Evolutionary conservation across 805 yeast genomes (phyloP).

Genomic region (Candida ponderosae): DNA sequence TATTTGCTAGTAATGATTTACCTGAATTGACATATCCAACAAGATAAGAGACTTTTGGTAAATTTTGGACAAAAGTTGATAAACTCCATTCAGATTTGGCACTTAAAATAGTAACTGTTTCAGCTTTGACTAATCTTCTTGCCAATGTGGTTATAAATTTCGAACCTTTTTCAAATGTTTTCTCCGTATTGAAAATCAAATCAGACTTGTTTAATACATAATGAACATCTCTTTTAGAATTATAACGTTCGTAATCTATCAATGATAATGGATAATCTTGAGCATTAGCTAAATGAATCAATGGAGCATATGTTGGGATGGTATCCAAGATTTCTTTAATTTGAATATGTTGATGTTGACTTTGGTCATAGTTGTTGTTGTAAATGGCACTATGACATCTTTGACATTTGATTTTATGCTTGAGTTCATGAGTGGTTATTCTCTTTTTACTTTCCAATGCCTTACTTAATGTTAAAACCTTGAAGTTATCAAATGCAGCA

Average conservation of each 20-base stretch:
- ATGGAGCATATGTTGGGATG: conserved; percentile 34
- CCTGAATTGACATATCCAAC: conserved; percentile 68
- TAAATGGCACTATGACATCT: conserved; percentile 49
- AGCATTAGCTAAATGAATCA: conserved; percentile 58
- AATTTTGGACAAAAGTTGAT: conserved; percentile 24
- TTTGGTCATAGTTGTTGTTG: conserved; percentile 29
- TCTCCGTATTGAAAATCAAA: conserved; percentile 27
- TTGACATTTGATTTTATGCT: conserved; percentile 31
- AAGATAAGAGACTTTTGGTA: conserved; percentile 37
- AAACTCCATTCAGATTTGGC: conserved; percentile 48
- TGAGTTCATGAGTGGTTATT: conserved; percentile 4
- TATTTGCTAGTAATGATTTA: conserved; percentile 51
- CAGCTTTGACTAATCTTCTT: conserved; percentile 24
- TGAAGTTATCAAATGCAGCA: conserved; percentile 1
- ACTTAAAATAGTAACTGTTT: conserved; percentile 37
- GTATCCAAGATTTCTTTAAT: conserved; percentile 22
- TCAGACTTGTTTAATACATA: conserved; percentile 35
- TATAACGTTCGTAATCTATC: conserved; percentile 9
- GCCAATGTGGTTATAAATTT: conserved; percentile 23
- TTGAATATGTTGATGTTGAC: conserved; percentile 25
- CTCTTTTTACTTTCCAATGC: conserved; percentile 3
- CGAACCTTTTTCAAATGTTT: conserved; percentile 19
- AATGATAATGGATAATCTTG: conserved; percentile 60
- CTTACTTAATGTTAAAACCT: background rate
- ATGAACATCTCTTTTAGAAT: conserved; percentile 14